Conservation (phyloP, 129 eudicot species). For the Silybum marianum region DNA sequence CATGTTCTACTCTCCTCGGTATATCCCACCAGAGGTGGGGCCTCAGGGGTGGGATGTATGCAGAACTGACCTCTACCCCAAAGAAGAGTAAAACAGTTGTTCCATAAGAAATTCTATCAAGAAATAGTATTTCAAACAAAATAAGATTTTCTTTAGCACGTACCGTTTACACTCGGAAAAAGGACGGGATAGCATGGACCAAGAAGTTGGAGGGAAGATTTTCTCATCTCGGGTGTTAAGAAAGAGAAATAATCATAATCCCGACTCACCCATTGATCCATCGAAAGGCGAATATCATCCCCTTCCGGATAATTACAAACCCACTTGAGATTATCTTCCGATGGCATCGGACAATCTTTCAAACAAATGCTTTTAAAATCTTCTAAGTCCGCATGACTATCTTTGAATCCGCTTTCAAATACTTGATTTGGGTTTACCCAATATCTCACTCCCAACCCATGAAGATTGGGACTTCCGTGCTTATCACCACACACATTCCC, state of each 20-base stretch:
- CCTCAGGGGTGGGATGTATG: not conserved
- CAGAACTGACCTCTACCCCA: not conserved
- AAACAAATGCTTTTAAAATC: slow-evolving; percentile 84
- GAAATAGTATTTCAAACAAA: not conserved
- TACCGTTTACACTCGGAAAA: slow-evolving; percentile 97
- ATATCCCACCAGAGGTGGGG: not conserved
- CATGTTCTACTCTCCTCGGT: not conserved
- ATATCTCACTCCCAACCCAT: slow-evolving; percentile 76
- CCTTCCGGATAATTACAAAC: slow-evolving; percentile 96
- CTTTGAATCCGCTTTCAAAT: slow-evolving; percentile 76
- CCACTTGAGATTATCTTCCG: slow-evolving; percentile 86
- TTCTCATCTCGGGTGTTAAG: slow-evolving; percentile 83
- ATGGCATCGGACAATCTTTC: slow-evolving; percentile 84
- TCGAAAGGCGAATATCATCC: slow-evolving; percentile 60
- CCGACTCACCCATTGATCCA: slow-evolving; percentile 79
- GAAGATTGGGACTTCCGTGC: slow-evolving; percentile 69
- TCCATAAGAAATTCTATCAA: not conserved
- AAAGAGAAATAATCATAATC: slow-evolving; percentile 83
- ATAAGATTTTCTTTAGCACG: slow-evolving; percentile 6
- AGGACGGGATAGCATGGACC: slow-evolving; percentile 98
- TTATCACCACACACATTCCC: slow-evolving; percentile 95
- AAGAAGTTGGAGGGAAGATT: slow-evolving; percentile 87
- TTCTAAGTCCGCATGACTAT: slow-evolving; percentile 53
- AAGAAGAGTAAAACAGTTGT: not conserved
- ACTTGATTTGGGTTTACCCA: slow-evolving; percentile 96